A percentile compares a stretch with the other conserved stretches of the same genome.
phyloP scores from a whole-genome alignment of 2,329 filamentous ascomycete genomes.

The Monosporascus sp. region DNA sequence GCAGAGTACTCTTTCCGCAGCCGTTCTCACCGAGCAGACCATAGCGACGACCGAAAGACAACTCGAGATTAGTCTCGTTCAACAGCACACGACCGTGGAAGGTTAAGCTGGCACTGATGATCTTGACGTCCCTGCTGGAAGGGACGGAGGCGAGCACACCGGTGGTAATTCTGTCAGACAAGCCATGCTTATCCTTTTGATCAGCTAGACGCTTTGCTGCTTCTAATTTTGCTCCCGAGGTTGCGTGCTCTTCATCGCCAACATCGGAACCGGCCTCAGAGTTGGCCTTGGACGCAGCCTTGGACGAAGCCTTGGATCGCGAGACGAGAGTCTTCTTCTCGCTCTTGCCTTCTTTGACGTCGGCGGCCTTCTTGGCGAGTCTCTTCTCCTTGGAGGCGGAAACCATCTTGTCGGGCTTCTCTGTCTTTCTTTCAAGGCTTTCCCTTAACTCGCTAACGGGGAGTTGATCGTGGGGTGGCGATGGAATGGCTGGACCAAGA shows the following conservation, averaged over 20 bases:
- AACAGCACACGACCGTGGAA: slow-evolving; percentile 98
- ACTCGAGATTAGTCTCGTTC: slow-evolving; percentile 87
- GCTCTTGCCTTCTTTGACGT: slow-evolving; percentile 69
- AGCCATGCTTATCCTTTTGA: slow-evolving; percentile 92
- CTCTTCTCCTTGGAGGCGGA: slow-evolving; percentile 68
- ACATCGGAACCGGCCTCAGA: slow-evolving; percentile 68
- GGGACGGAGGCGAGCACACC: slow-evolving; percentile 85
- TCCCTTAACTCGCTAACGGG: slow-evolving; percentile 1
- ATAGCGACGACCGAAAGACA: slow-evolving; percentile 89
- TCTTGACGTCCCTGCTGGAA: slow-evolving; percentile 92
- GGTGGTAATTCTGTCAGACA: slow-evolving; percentile 97
- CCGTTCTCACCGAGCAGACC: slow-evolving; percentile 97
- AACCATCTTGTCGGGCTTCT: slow-evolving; percentile 47
- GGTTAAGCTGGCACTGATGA: slow-evolving; percentile 85
- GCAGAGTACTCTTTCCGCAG: slow-evolving; percentile 95
- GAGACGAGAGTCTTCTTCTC: slow-evolving; percentile 73
- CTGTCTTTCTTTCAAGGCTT: slow-evolving; percentile 8
- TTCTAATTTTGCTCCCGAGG: slow-evolving; percentile 66
- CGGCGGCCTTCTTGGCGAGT: slow-evolving; percentile 65
- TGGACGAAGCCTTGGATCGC: slow-evolving; percentile 61
- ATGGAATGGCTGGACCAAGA: neutral
- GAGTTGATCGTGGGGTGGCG: neutral
- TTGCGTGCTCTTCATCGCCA: slow-evolving; percentile 67
- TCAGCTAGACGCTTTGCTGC: slow-evolving; percentile 82
- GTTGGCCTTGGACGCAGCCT: slow-evolving; percentile 61